A percentile compares a stretch with the other conserved stretches of the same genome.
These are phyloP conservation scores for Limnomonas spitsbergensis DNA, from an alignment of 139 green algal species.

Conservation along the genomic window DNA sequence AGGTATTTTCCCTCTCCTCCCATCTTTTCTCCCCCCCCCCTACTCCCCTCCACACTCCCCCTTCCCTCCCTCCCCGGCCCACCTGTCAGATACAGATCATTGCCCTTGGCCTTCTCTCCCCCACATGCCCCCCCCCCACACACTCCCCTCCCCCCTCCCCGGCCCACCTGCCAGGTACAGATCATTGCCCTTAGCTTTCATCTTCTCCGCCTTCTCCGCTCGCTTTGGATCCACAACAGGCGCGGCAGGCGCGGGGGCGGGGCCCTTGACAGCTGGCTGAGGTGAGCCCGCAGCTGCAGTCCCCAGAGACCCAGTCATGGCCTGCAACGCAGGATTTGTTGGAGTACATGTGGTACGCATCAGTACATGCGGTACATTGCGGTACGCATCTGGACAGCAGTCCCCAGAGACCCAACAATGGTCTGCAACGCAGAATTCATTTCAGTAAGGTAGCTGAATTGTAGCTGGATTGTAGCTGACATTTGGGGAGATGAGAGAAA, in stretches of 20 bases:
- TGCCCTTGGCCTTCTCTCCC: constrained; percentile 49
- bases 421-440: too few relatives aligned
- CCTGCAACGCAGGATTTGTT: too few relatives aligned
- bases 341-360: too few relatives aligned
- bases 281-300: background rate
- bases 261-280: background rate
- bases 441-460: too few relatives aligned
- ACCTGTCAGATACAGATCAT: constrained; percentile 44
- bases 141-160: background rate
- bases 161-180: constrained; percentile 30
- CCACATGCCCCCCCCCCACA: constrained; percentile 33
- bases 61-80: background rate
- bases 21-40: too few relatives aligned
- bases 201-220: constrained; percentile 43
- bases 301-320: too few relatives aligned
- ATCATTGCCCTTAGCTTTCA: constrained; percentile 53
- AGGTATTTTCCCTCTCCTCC: too few relatives aligned
- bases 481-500: too few relatives aligned
- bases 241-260: background rate
- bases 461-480: too few relatives aligned
- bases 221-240: constrained; percentile 34
- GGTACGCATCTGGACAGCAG: too few relatives aligned
- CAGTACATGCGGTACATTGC: too few relatives aligned
- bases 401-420: too few relatives aligned
- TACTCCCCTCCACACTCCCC: constrained; percentile 4